Evolutionary conservation across 495 filamentous ascomycete species (phyloP), one percentile per base, ranked within the genome.

Genomic region (Melanomma pulvis-pyrius): DNA sequence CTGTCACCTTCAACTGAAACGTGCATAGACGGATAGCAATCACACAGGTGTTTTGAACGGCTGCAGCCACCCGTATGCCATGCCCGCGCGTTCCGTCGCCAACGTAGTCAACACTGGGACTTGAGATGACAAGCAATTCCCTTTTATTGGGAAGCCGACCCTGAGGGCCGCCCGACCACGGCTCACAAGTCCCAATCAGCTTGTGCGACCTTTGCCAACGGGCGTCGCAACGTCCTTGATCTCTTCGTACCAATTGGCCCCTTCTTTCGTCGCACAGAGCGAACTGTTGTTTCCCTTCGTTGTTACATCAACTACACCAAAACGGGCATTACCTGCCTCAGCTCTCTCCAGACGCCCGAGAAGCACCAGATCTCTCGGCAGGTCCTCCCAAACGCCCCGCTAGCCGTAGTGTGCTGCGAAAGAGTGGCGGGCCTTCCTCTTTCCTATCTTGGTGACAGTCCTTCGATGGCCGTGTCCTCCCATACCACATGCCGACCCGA

Each of bases 231-330:
- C 28, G 49, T 55, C 64, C 50, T 48, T 36, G 29, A 34, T 28
- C 13, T 39, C 48, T 30, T 59, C n/a, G 19, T 54, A 9, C 49
- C 65, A 26, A 59, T 54, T 59, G 54, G 48, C 32, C 64, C 25
- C 46, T 24, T 22, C 34, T 17, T 53, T 19, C 28, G 67, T 65
- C 28, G 49, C 56, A 69, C 67, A 69, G 19, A 54, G 22, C 30
- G 29, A 26, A 60, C 30, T 55, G 39, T 28, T 51, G 59, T 64
- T 54, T 51, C 55, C 55, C 56, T 61, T 55, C 30, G 22, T 59
- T 32, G 67, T 69, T 65, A 69, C 67, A 69, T 69, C 49, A 26
- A 69, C 61, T 69, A 65, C 65, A 58, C 65, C 65, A 63, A 54
- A 63, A 59, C 21, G 36, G 41, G 51, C 11, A 19, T 49, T 58